Evolutionary conservation across 2,329 filamentous ascomycete genomes (phyloP), one percentile per base, ranked within the genome.

Genomic region (Coccinonectria pachysandricola): DNA sequence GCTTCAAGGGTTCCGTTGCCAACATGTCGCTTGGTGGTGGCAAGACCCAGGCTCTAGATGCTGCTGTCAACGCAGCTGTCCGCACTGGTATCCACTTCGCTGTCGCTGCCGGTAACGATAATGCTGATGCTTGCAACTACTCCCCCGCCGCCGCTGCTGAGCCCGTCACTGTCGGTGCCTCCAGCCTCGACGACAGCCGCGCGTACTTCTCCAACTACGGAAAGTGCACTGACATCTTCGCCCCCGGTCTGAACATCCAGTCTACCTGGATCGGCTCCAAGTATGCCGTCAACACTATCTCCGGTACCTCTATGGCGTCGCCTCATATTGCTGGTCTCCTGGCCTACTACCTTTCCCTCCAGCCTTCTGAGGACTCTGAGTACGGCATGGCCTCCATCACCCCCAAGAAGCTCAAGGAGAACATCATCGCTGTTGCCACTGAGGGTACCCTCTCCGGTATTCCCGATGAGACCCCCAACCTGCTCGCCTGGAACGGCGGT

Each of bases 161-260:
- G 52, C 87, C 91, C 43, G 75, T 98, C 56, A 98, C 91, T 32
- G 91, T 98, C 39, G 92, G 88, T 61, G 91, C 91, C 43, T 93
- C 86, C 23, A 91, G 84, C 45, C 75, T 98, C 34, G 75, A 80
- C 50, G 91, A 98, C 55, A 84, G 85, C 70, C 88, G 91, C 63
- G 91, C 91, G 42, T 98, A 96, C 75, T 98, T 98, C 78, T 98
- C 92, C 75, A 98, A 98, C 82, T 96, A 79, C 61, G 91, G 91
- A 60, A 91, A 88, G 72, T 98, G 91, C 75, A 94, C 88, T 57
- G 91, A 98, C 63, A 94, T 98, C 71, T 98, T 98, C 52, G 91
- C 87, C 39, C 91, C 91, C 35, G 91, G 91, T 53, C 72, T 95
- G 50, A 94, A 86, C 78, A 94, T 98, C 50, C 75, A 84, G 49